phyloP scores from a whole-genome alignment of 257 asterid genomes.

The Scutellaria galericulata region DNA sequence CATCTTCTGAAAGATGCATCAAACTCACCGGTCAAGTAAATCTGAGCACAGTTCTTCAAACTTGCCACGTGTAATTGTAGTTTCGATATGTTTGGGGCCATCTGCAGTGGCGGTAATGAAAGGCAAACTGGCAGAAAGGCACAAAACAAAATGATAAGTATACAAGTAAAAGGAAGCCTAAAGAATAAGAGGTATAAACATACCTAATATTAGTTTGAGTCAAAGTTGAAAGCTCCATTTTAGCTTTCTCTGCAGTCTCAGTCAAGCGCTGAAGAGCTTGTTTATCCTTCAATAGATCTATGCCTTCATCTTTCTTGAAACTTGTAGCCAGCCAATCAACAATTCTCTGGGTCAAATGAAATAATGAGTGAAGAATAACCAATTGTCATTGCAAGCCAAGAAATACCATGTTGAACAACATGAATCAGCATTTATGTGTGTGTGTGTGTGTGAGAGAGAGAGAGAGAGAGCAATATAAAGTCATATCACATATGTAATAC shows the following conservation, averaged over 20 bases:
- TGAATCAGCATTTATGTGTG: no score
- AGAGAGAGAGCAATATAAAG: background rate
- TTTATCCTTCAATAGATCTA: constrained; percentile 87
- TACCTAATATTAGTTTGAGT: constrained; percentile 86
- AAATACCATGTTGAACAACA: background rate
- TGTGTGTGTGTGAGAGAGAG: background rate
- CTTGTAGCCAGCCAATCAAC: constrained; percentile 86
- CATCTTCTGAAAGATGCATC: no score
- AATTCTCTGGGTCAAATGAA: constrained; percentile 59
- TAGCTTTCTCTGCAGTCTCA: constrained; percentile 95
- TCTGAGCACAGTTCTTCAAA: constrained; percentile 93
- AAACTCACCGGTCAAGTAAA: constrained; percentile 77
- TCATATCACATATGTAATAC: constrained; percentile 33
- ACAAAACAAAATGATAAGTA: constrained; percentile 16
- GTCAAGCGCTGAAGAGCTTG: constrained; percentile 96
- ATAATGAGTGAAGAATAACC: constrained; percentile 18
- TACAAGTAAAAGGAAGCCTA: background rate
- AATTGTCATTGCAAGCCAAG: background rate
- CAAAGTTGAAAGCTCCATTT: constrained; percentile 89
- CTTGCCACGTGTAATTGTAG: constrained; percentile 82
- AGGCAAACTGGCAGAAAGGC: constrained; percentile 61
- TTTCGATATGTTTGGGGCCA: constrained; percentile 94
- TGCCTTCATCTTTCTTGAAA: constrained; percentile 87
- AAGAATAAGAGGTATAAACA: background rate
- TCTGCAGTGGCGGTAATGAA: constrained; percentile 97